Evolutionary conservation across 805 yeast genomes (phyloP).

Genomic region (Yamadazyma ubonensis): DNA sequence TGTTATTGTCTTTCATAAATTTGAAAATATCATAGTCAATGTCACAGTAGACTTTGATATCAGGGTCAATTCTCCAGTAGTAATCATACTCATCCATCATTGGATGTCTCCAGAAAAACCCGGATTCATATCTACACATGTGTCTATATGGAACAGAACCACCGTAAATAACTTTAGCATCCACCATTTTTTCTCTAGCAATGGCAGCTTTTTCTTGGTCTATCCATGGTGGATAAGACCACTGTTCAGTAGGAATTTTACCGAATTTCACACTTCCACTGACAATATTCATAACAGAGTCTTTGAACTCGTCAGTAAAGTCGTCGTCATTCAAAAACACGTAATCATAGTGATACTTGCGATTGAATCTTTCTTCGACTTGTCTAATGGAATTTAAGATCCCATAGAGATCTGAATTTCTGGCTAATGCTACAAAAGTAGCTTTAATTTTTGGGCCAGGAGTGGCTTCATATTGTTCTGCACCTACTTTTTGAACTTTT

Average conservation of each 20-base stretch:
- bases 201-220: conserved; percentile 69
- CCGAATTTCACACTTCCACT: conserved; percentile 83
- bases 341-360: conserved; percentile 85
- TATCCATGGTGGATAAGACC: conserved; percentile 86
- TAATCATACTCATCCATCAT: conserved; percentile 74
- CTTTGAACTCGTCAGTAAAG: conserved; percentile 78
- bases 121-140: conserved; percentile 91
- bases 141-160: conserved; percentile 77
- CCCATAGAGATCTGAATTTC: conserved; percentile 68
- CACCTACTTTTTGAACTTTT: conserved; percentile 11
- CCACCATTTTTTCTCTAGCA: conserved; percentile 58
- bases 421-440: conserved; percentile 75
- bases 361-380: conserved; percentile 88
- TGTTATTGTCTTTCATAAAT: conserved; percentile 69
- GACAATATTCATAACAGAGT: conserved; percentile 60
- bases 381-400: conserved; percentile 66
- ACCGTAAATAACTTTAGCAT: conserved; percentile 66
- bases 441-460: conserved; percentile 60
- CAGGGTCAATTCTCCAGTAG: conserved; percentile 96
- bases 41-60: conserved; percentile 77
- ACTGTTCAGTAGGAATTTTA: conserved; percentile 74
- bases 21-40: conserved; percentile 84
- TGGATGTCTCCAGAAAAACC: conserved; percentile 82
- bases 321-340: conserved; percentile 87
- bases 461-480: conserved; percentile 20